Evolutionary conservation across 1,284 basidiomycete species (phyloP), one percentile per base, ranked within the genome.

Genomic region (Sporisorium exsertum): DNA sequence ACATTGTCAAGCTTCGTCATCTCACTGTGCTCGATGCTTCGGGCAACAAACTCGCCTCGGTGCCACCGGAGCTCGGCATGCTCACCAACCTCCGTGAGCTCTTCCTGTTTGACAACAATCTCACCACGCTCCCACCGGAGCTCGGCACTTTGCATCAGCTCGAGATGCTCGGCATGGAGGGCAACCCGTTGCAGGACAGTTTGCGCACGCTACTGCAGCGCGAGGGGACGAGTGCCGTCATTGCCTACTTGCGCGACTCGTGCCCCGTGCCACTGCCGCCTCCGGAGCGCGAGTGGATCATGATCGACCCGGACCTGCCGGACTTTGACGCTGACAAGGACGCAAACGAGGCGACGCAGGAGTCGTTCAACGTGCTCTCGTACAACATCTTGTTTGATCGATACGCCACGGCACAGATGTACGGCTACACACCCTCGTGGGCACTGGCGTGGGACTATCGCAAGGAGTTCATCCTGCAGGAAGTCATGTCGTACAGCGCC

Each of bases 391-490:
- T 99, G 15, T 97, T 94, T 86, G 93, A 96, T 83, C 91, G 91
- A 84, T 93, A 91, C 82, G 97, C 97, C 18, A 96, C 96, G 26
- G 90, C 92, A 80, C 89, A 91, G 73, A 88, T 97, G 87, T 99
- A 99, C 86, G 95, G 94, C 12, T 99, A 99, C 87, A 98, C 96
- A 0, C 96, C 97, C 1, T 90, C 91, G 6, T 98, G 96, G 95
- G 97, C 97, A 0, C 88, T 99, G 40, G 89, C 91, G 45, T 99
- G 97, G 97, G 91, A 93, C 47, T 98, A 97, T 86, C 91, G 97
- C 69, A 95, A 94, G 87, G 92, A 94, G 74, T 88, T 94, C 65
- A 95, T 99, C 77, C 84, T 97, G 78, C 90, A 92, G 58, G 95
- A 99, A 87, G 88, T 98, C 54, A 89, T 92, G 87, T 90, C 90